Conservation (phyloP, 345 rosid genomes). For the Rhizophora mangle region DNA sequence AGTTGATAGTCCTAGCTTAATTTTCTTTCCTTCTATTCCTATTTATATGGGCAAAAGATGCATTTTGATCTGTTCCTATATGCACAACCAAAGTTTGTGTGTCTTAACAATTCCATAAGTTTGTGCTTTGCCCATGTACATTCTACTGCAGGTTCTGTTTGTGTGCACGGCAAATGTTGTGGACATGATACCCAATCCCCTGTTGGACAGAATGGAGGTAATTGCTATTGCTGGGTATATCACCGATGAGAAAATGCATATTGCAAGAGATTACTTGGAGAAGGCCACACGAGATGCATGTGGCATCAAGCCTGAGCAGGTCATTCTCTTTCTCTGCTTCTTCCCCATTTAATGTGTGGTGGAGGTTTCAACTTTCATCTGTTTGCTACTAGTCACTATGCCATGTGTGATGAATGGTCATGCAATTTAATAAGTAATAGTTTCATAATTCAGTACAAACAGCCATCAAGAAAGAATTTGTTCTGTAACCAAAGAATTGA, state of each 20-base stretch:
- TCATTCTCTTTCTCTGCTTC: constrained; percentile 20
- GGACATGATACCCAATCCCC: constrained; percentile 93
- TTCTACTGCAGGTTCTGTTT: constrained; percentile 71
- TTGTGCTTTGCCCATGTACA: constrained; percentile 13
- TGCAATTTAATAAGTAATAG: neutral
- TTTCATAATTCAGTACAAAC: too few relatives aligned
- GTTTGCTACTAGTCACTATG: too few relatives aligned
- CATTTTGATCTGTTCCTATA: too few relatives aligned
- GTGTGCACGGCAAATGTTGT: constrained; percentile 99
- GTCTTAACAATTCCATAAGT: neutral
- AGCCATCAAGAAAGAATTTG: neutral
- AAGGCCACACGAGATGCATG: constrained; percentile 81
- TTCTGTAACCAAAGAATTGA: neutral
- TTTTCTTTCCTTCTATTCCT: too few relatives aligned
- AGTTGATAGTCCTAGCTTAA: too few relatives aligned
- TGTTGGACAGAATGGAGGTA: constrained; percentile 98
- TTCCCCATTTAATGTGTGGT: neutral
- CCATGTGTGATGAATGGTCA: neutral
- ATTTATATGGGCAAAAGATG: too few relatives aligned
- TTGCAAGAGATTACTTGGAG: constrained; percentile 96
- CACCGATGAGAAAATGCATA: constrained; percentile 96
- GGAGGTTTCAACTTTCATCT: too few relatives aligned
- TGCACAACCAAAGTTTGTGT: too few relatives aligned
- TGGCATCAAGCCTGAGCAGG: constrained; percentile 94
- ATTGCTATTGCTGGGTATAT: constrained; percentile 96